These are phyloP conservation scores for Hippophae gyantsensis DNA, from an alignment of 306 rosid genomes.

Conservation along the genomic window DNA sequence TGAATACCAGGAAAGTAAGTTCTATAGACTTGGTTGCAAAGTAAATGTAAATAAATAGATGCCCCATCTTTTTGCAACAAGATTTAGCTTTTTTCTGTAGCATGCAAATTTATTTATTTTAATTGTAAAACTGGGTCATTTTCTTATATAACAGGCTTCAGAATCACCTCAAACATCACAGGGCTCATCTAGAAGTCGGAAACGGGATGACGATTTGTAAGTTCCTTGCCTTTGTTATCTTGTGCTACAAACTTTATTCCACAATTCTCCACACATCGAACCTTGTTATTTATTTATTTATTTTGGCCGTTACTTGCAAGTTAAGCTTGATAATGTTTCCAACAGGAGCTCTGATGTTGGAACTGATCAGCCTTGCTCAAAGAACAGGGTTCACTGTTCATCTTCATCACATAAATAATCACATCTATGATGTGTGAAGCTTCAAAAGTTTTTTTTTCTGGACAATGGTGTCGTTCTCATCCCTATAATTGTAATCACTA, in stretches of 20 bases:
- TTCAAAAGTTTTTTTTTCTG: slow-evolving; percentile 6
- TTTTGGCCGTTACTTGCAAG: no score
- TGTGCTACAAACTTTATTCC: background rate
- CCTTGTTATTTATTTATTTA: no score
- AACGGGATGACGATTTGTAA: slow-evolving; percentile 25
- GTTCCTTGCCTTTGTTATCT: background rate
- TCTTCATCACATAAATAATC: slow-evolving; percentile 24
- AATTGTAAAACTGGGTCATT: slow-evolving; percentile 1
- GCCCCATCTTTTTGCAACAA: background rate
- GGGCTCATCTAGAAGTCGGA: slow-evolving; percentile 26
- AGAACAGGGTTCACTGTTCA: slow-evolving; percentile 26
- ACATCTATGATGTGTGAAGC: slow-evolving; percentile 5
- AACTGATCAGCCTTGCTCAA: slow-evolving; percentile 12
- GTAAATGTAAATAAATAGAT: no score
- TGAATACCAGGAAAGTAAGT: background rate
- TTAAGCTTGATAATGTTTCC: slow-evolving; percentile 1
- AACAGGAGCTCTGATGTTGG: slow-evolving; percentile 17
- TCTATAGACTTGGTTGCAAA: no score
- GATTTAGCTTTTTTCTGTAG: background rate
- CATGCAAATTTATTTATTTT: background rate
- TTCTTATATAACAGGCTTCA: slow-evolving; percentile 21
- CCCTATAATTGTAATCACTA: slow-evolving; percentile 1
- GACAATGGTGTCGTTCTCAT: slow-evolving; percentile 4
- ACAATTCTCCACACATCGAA: background rate
- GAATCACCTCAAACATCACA: slow-evolving; percentile 17